Evolutionary conservation across 2,329 filamentous ascomycete species (phyloP), one percentile per base, ranked within the genome.

Genomic region (Macrophomina tecta): DNA sequence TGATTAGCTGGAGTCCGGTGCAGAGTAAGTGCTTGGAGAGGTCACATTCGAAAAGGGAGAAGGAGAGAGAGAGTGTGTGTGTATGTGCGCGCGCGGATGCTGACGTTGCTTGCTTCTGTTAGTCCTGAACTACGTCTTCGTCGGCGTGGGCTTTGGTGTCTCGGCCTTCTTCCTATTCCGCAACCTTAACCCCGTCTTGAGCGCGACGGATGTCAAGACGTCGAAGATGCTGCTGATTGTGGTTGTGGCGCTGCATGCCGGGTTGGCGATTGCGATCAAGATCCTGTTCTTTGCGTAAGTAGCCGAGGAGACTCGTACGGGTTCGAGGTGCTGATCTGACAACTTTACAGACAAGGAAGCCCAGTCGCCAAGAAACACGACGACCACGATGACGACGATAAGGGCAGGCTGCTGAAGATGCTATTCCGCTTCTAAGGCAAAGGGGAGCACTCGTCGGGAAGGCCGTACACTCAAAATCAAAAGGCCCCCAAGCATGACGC

Each of bases 181-280:
- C 7, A 80, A 80, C 61, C 58, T 80, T 0, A 83, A 83, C 79
- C 95, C 95, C 1, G 91, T 99, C 18, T 87, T 99, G 69, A 95
- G 90, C 78, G 94, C 94, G 55, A 97, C 94, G 40, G 95, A 98
- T 79, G 89, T 90, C 69, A 93, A 97, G 83, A 93, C 92, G 30
- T 95, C 92, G 80, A 97, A 96, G 85, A 85, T 93, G 28, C 81
- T 99, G 69, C 84, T 99, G 68, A 83, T 98, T 63, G 83, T 94
- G 28, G 94, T 99, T 32, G 86, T 98, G 36, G 85, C 87, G 36
- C 83, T 98, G 69, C 95, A 99, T 81, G 90, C 93, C 34, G 95
- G 91, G n/a, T 84, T 99, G 71, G 88, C 94, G 1, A 87, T 98
- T 73, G 92, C 94, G 4, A 98, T 99, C 81, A 98, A 98, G 85